Percentiles rank a stretch among this genome's conserved stretches.
phyloP scores from a whole-genome alignment of 2,329 filamentous ascomycete species.

The Penicillium hesseltinei region DNA sequence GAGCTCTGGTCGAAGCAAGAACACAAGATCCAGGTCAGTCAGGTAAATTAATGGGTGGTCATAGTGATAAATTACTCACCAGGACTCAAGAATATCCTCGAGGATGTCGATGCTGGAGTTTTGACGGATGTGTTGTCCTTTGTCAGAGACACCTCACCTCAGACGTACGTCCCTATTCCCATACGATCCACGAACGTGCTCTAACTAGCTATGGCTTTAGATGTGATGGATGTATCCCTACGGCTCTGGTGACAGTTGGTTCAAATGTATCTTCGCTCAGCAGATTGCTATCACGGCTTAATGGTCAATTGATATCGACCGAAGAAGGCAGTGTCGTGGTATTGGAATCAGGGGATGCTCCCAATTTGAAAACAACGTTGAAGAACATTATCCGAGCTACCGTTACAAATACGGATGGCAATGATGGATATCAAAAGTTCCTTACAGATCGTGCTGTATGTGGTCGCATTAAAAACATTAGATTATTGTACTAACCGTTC shows the following conservation, averaged over 20 bases:
- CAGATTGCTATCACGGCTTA: constrained; percentile 39
- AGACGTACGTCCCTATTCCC: constrained; percentile 31
- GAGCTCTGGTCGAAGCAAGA: constrained; percentile 42
- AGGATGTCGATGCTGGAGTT: constrained; percentile 42
- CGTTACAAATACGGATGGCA: constrained; percentile 39
- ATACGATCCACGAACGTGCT: background rate
- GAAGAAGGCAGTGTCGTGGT: constrained; percentile 39
- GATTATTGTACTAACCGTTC: constrained; percentile 12
- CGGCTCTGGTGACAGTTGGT: constrained; percentile 44
- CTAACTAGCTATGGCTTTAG: constrained; percentile 25
- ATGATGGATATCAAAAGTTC: constrained; percentile 41
- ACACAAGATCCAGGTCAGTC: constrained; percentile 38
- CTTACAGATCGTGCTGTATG: constrained; percentile 41
- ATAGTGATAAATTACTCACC: constrained; percentile 10
- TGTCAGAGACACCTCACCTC: constrained; percentile 34
- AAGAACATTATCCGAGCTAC: constrained; percentile 47
- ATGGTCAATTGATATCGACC: constrained; percentile 31
- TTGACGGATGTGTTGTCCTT: constrained; percentile 40
- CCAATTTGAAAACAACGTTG: constrained; percentile 47
- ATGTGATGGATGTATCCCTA: constrained; percentile 41
- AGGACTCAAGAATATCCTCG: constrained; percentile 31
- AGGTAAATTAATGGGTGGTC: background rate
- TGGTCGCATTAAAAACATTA: background rate
- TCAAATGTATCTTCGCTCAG: constrained; percentile 45
- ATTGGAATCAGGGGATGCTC: constrained; percentile 45